Conservation (phyloP, 148 eudicot genomes). For the Rhododendron ovatum region DNA sequence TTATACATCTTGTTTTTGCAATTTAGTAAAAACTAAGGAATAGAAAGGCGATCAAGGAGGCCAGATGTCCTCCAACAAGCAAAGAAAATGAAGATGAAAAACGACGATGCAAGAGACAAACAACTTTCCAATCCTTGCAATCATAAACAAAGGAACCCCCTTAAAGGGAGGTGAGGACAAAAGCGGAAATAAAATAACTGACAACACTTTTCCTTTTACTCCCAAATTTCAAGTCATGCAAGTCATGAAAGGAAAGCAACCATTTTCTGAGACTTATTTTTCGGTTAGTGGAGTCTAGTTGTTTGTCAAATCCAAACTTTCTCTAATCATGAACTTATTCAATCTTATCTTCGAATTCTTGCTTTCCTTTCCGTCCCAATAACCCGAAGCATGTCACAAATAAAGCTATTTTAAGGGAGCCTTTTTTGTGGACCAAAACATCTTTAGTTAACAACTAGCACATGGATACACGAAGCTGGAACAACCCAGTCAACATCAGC, state of each 20-base stretch:
- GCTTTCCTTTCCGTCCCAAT: not conserved
- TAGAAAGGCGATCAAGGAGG: not conserved
- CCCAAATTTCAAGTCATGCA: too few species aligned
- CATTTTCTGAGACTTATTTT: too few species aligned
- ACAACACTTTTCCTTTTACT: too few species aligned
- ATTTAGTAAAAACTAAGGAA: not conserved
- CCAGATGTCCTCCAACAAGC: not conserved
- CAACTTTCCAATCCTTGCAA: not conserved
- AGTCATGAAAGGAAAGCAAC: too few species aligned
- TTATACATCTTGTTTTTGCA: not conserved
- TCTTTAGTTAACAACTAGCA: not conserved
- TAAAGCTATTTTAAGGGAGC: not conserved
- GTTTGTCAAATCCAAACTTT: not conserved
- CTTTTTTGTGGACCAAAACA: not conserved
- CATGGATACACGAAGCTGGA: not conserved
- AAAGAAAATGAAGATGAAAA: not conserved
- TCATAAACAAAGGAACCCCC: not conserved
- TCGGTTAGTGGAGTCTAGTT: too few species aligned
- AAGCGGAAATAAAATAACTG: too few species aligned
- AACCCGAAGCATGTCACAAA: not conserved
- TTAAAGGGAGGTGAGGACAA: not conserved
- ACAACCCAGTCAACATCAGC: not conserved
- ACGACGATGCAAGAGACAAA: not conserved
- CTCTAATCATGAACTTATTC: not conserved
- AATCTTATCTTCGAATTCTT: not conserved